These are phyloP conservation scores for Mycena belliarum DNA, from an alignment of 768 basidiomycete genomes.

Conservation along the genomic window DNA sequence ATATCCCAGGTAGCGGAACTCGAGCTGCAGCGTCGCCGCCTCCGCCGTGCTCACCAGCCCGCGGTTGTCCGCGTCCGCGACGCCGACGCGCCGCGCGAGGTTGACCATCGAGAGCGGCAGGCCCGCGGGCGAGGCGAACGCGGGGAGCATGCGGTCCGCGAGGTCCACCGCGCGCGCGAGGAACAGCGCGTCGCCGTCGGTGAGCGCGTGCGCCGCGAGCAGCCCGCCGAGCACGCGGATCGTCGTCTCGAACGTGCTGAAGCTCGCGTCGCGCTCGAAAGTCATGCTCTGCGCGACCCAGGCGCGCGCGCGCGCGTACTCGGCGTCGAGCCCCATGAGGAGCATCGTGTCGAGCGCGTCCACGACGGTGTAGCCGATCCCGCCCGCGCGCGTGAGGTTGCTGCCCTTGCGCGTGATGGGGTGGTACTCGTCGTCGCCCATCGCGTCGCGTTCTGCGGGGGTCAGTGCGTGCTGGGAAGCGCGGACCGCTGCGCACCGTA, in stretches of 20 bases:
- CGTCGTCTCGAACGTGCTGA: slow-evolving; percentile 95
- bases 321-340: slow-evolving; percentile 78
- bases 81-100: slow-evolving; percentile 58
- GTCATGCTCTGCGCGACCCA: slow-evolving; percentile 73
- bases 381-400: slow-evolving; percentile 76
- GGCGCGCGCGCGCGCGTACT: slow-evolving; percentile 71
- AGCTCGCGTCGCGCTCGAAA: slow-evolving; percentile 76
- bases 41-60: slow-evolving; percentile 81
- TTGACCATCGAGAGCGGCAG: slow-evolving; percentile 72
- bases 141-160: slow-evolving; percentile 78
- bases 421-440: slow-evolving; percentile 92
- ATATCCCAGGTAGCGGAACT: slow-evolving; percentile 76
- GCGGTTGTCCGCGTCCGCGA: slow-evolving; percentile 58
- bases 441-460: slow-evolving; percentile 88
- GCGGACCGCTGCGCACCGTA: too few relatives aligned
- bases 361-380: slow-evolving; percentile 86
- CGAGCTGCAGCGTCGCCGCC: slow-evolving; percentile 70
- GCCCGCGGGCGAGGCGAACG: slow-evolving; percentile 79
- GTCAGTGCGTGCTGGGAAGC: too few relatives aligned
- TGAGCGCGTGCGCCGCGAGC: slow-evolving; percentile 78
- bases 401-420: slow-evolving; percentile 73
- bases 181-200: slow-evolving; percentile 58
- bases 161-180: slow-evolving; percentile 79
- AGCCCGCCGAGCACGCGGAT: slow-evolving; percentile 92
- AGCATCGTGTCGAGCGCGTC: slow-evolving; percentile 89